Evolutionary conservation across 2,329 filamentous ascomycete species (phyloP), one percentile per base, ranked within the genome.

Genomic region (Venturia oleaginea): DNA sequence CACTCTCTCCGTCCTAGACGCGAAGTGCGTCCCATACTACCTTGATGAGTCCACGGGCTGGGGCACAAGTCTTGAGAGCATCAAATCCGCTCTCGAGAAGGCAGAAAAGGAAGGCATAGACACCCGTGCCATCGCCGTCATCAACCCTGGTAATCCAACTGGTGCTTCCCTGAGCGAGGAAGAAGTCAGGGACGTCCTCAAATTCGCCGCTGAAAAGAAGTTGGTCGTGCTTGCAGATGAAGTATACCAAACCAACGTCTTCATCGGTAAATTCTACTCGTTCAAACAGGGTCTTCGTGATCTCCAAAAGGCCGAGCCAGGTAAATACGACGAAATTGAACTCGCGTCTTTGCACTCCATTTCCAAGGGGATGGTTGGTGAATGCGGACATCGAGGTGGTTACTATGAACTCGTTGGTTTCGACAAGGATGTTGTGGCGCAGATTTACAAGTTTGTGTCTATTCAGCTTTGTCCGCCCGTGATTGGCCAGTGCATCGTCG

Each of bases 211-310:
- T 34, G 83, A 92, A 75, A 86, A 97, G 81, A 86, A 88, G 70
- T 83, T 99, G 32, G 92, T 97, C 64, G 82, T 97, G 68, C 85
- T 99, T 72, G 94, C 94, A 62, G 94, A 99, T 73, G 94, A 99
- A 78, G 94, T 99, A 43, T 99, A 99, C 84, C 94, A 99, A 80
- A 97, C 94, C 73, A 99, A 99, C 77, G 90, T 99, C 71, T 99
- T 99, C 79, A 81, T 89, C 67, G 94, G 94, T 76, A 83, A 93
- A 75, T 99, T 99, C 81, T 86, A 90, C 79, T 95, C 90, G 72
- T 97, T 99, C 87, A 97, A 97, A 81, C 86, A 89, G 71, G 86
- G 88, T 48, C 84, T 99, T 61, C 86, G 92, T 68, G 83, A 88
- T 70, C 80, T 97, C 71, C 93, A 97, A 76, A 81, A 88, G 75